Evolutionary conservation across 805 yeast species (phyloP).

Genomic region (Kodamaea jinghongensis): DNA sequence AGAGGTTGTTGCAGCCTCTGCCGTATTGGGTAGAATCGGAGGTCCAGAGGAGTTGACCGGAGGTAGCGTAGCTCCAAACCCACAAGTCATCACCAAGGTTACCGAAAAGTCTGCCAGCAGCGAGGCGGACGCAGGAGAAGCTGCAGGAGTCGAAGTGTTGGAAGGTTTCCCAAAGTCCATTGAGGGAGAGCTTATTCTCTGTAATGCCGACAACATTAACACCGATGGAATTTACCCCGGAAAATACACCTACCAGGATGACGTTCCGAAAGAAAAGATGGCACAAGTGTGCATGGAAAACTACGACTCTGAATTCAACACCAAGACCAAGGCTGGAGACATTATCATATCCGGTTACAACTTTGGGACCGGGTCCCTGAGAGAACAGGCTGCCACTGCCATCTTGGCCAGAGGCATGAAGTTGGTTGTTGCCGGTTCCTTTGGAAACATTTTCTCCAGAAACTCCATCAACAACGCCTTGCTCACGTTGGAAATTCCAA

Average conservation of each 20-base stretch:
- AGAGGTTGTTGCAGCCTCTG: constrained; percentile 97
- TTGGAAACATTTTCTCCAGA: constrained; percentile 94
- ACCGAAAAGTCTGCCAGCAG: constrained; percentile 29
- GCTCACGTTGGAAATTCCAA: constrained; percentile 90
- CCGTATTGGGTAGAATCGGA: constrained; percentile 91
- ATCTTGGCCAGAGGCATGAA: constrained; percentile 91
- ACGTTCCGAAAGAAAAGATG: constrained; percentile 91
- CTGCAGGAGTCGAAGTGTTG: constrained; percentile 59
- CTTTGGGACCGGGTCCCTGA: constrained; percentile 97
- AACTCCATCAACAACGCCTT: constrained; percentile 96
- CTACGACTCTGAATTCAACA: constrained; percentile 85
- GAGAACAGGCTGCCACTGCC: constrained; percentile 99
- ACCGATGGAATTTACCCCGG: constrained; percentile 99
- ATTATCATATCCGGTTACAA: constrained; percentile 90
- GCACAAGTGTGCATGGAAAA: constrained; percentile 99
- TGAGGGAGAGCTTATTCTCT: constrained; percentile 86
- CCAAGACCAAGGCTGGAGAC: constrained; percentile 82
- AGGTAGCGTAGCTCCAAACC: constrained; percentile 39
- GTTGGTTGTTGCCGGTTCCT: constrained; percentile 93
- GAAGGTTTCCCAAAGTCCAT: constrained; percentile 90
- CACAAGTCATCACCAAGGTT: constrained; percentile 47
- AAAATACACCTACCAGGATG: constrained; percentile 97
- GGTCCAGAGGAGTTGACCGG: constrained; percentile 86
- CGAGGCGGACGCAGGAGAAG: constrained; percentile 27
- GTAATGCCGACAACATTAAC: constrained; percentile 96